Conservation (phyloP, 2,329 filamentous ascomycete species). For the Macrophomina pseudophaseolina region DNA sequence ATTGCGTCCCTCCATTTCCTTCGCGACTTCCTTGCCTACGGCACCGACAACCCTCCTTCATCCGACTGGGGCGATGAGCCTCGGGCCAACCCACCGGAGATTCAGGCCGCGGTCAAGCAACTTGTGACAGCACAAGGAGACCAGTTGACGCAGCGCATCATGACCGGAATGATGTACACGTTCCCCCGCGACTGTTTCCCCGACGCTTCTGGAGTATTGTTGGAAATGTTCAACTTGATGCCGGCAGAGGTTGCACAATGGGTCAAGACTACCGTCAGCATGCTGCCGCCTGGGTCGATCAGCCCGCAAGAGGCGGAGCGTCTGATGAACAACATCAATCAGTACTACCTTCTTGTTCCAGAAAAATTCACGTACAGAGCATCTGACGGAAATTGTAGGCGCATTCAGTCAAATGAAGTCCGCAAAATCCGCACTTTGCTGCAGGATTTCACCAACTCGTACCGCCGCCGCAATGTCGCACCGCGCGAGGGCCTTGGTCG, state of each 20-base stretch:
- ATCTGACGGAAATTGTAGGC: conserved; percentile 37
- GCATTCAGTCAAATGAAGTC: conserved; percentile 70
- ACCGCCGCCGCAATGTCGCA: conserved; percentile 92
- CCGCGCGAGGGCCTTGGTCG: conserved; percentile 88
- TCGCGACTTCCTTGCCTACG: conserved; percentile 88
- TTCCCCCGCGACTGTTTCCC: conserved; percentile 96
- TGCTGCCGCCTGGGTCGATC: conserved; percentile 83
- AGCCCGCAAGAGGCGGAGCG: conserved; percentile 79
- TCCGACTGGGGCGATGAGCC: conserved; percentile 66
- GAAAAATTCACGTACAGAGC: conserved; percentile 8
- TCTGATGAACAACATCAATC: conserved; percentile 78
- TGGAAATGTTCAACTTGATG: conserved; percentile 85
- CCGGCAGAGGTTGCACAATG: conserved; percentile 79
- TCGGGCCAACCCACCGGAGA: conserved; percentile 67
- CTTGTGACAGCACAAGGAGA: conserved; percentile 75
- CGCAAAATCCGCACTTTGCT: conserved; percentile 82
- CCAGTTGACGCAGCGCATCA: conserved; percentile 80
- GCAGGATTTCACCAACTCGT: conserved; percentile 96
- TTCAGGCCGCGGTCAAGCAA: conserved; percentile 74
- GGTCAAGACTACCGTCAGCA: conserved; percentile 81
- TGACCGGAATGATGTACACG: conserved; percentile 99
- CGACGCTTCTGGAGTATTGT: conserved; percentile 89
- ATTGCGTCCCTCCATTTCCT: conserved; percentile 91
- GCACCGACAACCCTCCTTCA: conserved; percentile 69
- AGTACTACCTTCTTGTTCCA: conserved; percentile 44